Evolutionary conservation across 2,329 filamentous ascomycete genomes (phyloP).

Genomic region (Colletotrichum acutatum): DNA sequence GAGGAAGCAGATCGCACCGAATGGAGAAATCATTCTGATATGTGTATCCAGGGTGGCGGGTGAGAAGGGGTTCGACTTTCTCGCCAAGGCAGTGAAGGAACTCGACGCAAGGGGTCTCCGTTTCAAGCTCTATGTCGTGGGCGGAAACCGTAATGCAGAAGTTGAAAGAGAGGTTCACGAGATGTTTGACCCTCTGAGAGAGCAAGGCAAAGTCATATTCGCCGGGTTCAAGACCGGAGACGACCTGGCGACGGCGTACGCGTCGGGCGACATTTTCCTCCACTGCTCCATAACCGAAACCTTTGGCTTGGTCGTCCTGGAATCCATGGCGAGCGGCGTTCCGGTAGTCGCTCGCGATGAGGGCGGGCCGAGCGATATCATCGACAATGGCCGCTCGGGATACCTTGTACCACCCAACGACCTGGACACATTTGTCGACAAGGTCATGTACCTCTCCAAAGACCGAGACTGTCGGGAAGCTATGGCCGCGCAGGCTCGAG

Average conservation of each 20-base stretch:
- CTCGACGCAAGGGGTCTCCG: slow-evolving; percentile 65
- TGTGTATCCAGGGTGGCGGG: slow-evolving; percentile 75
- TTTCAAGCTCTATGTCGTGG: slow-evolving; percentile 75
- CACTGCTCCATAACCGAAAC: slow-evolving; percentile 80
- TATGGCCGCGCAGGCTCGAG: slow-evolving; percentile 61
- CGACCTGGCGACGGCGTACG: slow-evolving; percentile 73
- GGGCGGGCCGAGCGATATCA: slow-evolving; percentile 75
- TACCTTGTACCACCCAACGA: slow-evolving; percentile 71
- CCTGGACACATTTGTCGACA: slow-evolving; percentile 66
- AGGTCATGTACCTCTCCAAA: slow-evolving; percentile 60
- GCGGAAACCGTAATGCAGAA: slow-evolving; percentile 72
- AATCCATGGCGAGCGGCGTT: slow-evolving; percentile 77
- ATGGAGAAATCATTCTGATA: slow-evolving; percentile 72
- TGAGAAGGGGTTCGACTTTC: slow-evolving; percentile 78
- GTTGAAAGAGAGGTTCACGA: slow-evolving; percentile 71
- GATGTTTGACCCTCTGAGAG: slow-evolving; percentile 64
- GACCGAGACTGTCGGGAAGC: slow-evolving; percentile 54
- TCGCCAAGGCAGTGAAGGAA: slow-evolving; percentile 64
- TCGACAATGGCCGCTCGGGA: slow-evolving; percentile 68
- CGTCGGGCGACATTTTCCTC: slow-evolving; percentile 75
- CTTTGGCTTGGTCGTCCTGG: slow-evolving; percentile 76
- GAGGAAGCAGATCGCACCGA: slow-evolving; percentile 65
- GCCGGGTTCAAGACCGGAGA: slow-evolving; percentile 72
- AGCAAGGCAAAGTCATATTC: slow-evolving; percentile 69
- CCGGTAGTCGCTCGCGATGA: slow-evolving; percentile 76